These are phyloP conservation scores for Secale cereale DNA, from an alignment of 176 grass and related monocot genomes.

Conservation along the genomic window DNA sequence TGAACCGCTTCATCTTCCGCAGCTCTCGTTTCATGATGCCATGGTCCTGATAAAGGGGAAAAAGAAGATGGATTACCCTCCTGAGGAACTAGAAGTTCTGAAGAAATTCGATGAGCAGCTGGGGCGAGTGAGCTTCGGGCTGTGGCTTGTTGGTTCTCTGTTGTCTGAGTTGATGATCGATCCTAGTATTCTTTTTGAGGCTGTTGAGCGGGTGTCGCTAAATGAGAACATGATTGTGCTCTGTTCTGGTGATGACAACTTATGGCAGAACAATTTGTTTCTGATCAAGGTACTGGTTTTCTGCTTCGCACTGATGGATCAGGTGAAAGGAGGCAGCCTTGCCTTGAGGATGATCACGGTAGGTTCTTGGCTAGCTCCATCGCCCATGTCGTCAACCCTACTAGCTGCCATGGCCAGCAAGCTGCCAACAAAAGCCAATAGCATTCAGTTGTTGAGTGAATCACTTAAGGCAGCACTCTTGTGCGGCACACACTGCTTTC, in stretches of 20 bases:
- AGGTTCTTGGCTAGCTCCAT: slow-evolving; percentile 87
- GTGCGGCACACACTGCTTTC: slow-evolving; percentile 71
- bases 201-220: slow-evolving; percentile 60
- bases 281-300: slow-evolving; percentile 77
- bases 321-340: slow-evolving; percentile 59
- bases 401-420: slow-evolving; percentile 64
- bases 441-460: slow-evolving; percentile 67
- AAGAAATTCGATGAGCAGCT: slow-evolving; percentile 75
- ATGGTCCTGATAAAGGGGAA: slow-evolving; percentile 72
- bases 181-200: slow-evolving; percentile 61
- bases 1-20: slow-evolving; percentile 66
- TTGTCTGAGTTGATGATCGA: slow-evolving; percentile 78
- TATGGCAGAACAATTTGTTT: slow-evolving; percentile 74
- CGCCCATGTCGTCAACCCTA: slow-evolving; percentile 71
- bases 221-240: slow-evolving; percentile 46
- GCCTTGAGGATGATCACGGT: slow-evolving; percentile 75
- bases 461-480: slow-evolving; percentile 59
- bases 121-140: slow-evolving; percentile 77
- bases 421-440: slow-evolving; percentile 59
- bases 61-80: slow-evolving; percentile 67
- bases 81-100: slow-evolving; percentile 71
- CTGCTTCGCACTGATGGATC: slow-evolving; percentile 82
- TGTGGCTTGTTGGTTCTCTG: slow-evolving; percentile 79
- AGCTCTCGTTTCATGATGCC: slow-evolving; percentile 52
- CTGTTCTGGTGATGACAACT: slow-evolving; percentile 48